Conservation (phyloP, 106 monocot genomes). For the Apostasia ramifera region DNA sequence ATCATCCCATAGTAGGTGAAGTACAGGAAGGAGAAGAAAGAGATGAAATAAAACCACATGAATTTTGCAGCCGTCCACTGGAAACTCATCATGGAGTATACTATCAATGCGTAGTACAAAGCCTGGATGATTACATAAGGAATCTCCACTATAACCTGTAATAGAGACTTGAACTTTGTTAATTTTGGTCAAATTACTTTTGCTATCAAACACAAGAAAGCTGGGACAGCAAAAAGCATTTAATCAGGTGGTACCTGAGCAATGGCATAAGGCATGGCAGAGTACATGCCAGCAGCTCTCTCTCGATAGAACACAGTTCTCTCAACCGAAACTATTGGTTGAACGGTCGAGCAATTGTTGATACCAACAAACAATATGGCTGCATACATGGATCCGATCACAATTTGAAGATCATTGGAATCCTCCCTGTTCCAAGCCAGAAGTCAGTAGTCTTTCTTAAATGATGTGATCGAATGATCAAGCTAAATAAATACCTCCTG, state of each 20-base stretch:
- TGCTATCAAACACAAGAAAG: too few species aligned
- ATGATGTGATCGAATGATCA: too few species aligned
- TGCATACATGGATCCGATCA: constrained; percentile 58
- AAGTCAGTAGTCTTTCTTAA: too few species aligned
- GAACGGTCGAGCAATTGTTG: constrained; percentile 61
- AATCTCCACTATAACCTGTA: constrained; percentile 69
- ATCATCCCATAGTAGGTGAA: constrained; percentile 95
- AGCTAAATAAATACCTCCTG: constrained; percentile 27
- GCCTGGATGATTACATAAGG: constrained; percentile 56
- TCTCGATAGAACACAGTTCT: constrained; percentile 85
- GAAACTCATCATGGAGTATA: constrained; percentile 72
- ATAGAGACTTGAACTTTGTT: constrained; percentile 3
- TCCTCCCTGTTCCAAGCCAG: constrained; percentile 32
- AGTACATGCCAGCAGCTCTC: constrained; percentile 83
- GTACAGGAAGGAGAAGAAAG: constrained; percentile 63
- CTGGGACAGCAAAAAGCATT: too few species aligned
- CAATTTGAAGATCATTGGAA: constrained; percentile 44
- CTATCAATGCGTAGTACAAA: constrained; percentile 34
- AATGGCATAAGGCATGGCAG: constrained; percentile 72
- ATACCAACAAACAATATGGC: constrained; percentile 56
- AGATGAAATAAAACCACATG: constrained; percentile 65
- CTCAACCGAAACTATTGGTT: constrained; percentile 61
- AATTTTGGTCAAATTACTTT: not conserved
- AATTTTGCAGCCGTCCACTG: constrained; percentile 70
- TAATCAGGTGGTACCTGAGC: constrained; percentile 40